Conservation (phyloP, 371 early-diverging fungal species). For the Cokeromyces recurvatus region DNA sequence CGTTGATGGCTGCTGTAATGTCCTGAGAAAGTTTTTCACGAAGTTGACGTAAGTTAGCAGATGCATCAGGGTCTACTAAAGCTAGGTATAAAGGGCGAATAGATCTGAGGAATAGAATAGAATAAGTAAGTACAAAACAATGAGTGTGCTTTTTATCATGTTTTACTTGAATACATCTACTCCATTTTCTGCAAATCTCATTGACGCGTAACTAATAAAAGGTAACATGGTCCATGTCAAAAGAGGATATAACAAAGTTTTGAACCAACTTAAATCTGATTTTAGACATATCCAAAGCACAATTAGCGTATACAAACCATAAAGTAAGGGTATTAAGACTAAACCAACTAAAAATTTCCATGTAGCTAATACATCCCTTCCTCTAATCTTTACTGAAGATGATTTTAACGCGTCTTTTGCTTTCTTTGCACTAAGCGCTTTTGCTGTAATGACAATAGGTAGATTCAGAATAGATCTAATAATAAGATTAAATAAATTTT, state of each 20-base stretch:
- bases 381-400: conserved; percentile 90
- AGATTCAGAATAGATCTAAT: conserved; percentile 69
- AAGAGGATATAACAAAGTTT: conserved; percentile 41
- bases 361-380: conserved; percentile 92
- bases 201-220: conserved; percentile 73
- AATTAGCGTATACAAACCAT: conserved; percentile 64
- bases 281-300: conserved; percentile 44
- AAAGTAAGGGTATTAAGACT: conserved; percentile 73
- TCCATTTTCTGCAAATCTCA: conserved; percentile 87
- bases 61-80: conserved; percentile 54
- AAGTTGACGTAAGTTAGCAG: conserved; percentile 54
- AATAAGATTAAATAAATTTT: background rate
- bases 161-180: conserved; percentile 75
- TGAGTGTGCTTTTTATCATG: background rate
- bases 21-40: conserved; percentile 74
- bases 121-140: background rate
- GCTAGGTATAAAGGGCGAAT: conserved; percentile 81
- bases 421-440: conserved; percentile 69
- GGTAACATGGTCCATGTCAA: conserved; percentile 60
- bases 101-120: conserved; percentile 45
- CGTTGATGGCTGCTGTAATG: conserved; percentile 78
- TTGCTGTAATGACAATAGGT: conserved; percentile 74
- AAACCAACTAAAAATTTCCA: conserved; percentile 93
- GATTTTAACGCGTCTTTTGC: conserved; percentile 84
- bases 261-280: conserved; percentile 27